Base-by-base conservation (phyloP, 495 filamentous ascomycete genomes). In the Podospora pseudopauciseta region DNA sequence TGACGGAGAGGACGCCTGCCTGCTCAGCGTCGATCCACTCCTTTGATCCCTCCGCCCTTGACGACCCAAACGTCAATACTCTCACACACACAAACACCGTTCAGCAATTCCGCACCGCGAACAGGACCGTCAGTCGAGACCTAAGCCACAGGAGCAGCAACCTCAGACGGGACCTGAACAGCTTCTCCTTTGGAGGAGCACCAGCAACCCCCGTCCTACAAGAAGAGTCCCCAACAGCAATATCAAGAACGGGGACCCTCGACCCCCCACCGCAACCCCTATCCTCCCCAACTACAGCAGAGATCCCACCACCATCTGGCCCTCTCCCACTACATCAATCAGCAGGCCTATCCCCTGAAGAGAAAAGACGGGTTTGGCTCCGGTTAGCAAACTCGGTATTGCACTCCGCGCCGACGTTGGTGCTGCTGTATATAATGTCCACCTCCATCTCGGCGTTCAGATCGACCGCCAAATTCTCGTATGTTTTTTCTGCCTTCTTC, bases 1-100 rank as follows among this genome's bases (percentile, higher is more conserved):
- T 76, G 68, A 57, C 70, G 11, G 73, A 74, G n/a, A 65, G 66
- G 56, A 74, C 73, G n/a, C 76, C 75, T 2, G 69, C 67, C 0
- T 68, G 63, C 19, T 74, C 73, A 3, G 19, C 72, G 30, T 71
- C 70, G 11, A 65, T 68, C n/a, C 60, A 26, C 9, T 68, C 70
- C 4, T 56, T 71, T 23, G 63, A 71, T n/a, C 23, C 30, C 23
- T 16, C 16, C 16, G 23, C 26, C 32, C 44, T 28, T 5, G 39
- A 49, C 9, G 39, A 49, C 39, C 13, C 39, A 11, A 13, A 6
- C 39, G 15, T 70, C 34, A 66, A 66, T 19, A 56, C 28, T 32
- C 49, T 65, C 54, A 55, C 54, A 56, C 54, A 54, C 18, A 65
- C 66, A 2, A 27, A 55, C 26, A 20, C 18, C 18, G 5, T 11